A percentile compares a stretch with the other conserved stretches of the same genome.
These are phyloP conservation scores for Solanum ossicruentum DNA, from an alignment of 257 asterid species.

Conservation along the genomic window DNA sequence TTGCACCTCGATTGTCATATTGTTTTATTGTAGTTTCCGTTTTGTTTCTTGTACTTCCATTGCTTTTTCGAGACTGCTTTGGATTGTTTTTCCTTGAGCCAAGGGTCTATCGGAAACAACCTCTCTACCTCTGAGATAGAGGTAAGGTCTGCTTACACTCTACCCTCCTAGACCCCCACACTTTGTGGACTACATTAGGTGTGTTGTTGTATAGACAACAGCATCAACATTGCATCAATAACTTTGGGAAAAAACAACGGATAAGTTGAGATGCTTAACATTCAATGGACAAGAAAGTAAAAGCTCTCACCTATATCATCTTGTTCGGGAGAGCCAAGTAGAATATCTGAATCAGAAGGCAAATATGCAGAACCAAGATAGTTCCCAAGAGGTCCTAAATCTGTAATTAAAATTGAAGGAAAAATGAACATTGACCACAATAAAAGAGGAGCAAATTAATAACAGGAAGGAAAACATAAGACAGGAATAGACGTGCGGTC, in stretches of 20 bases:
- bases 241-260: not conserved
- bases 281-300: not conserved
- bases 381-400: constrained; percentile 92
- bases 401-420: constrained; percentile 23
- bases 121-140: not conserved
- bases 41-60: not conserved
- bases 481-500: not conserved
- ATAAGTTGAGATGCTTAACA: not conserved
- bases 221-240: not conserved
- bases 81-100: not conserved
- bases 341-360: constrained; percentile 92
- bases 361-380: constrained; percentile 91
- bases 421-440: not conserved
- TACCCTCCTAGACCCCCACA: not conserved
- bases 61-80: not conserved
- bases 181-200: not conserved
- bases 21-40: not conserved
- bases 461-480: not conserved
- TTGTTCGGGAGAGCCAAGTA: constrained; percentile 84
- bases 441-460: not conserved
- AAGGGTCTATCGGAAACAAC: not conserved
- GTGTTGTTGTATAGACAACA: not conserved
- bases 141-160: not conserved
- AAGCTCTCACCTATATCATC: constrained; percentile 65
- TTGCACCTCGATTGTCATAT: not conserved